Percentiles rank a stretch among this genome's conserved stretches.
Conservation (phyloP, 306 rosid species). For the Rosa multiflora region DNA sequence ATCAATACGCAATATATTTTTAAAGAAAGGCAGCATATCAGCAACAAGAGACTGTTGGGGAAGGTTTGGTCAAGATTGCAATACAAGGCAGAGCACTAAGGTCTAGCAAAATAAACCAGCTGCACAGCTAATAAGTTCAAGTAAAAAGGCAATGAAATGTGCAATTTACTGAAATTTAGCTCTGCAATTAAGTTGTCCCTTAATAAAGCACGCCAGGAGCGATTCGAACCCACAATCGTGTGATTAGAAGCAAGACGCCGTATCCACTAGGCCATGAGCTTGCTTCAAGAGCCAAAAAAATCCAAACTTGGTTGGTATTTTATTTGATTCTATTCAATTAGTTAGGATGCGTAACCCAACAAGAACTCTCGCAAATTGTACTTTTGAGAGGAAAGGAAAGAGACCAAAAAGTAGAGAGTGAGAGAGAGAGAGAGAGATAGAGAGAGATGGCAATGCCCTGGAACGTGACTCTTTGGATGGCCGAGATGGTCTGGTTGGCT, state of each 20-base stretch:
- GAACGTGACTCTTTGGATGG: slow-evolving; percentile 58
- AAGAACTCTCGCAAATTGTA: too few species aligned
- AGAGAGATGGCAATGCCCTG: slow-evolving; percentile 30
- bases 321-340: too few species aligned
- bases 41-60: not conserved
- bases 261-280: too few species aligned
- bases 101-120: not conserved
- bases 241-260: too few species aligned
- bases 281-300: too few species aligned
- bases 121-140: not conserved
- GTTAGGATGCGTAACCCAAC: too few species aligned
- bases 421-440: too few species aligned
- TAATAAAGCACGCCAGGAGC: too few species aligned
- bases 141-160: not conserved
- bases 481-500: slow-evolving; percentile 72
- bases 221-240: too few species aligned
- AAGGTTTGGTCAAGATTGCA: not conserved
- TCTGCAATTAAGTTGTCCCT: not conserved
- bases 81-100: not conserved
- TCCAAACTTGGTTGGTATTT: too few species aligned
- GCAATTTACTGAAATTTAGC: not conserved
- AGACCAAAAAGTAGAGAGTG: too few species aligned
- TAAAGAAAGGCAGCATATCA: not conserved
- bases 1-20: not conserved
- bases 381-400: too few species aligned